Conservation (phyloP, 345 rosid genomes). For the Euclidium syriacum region DNA sequence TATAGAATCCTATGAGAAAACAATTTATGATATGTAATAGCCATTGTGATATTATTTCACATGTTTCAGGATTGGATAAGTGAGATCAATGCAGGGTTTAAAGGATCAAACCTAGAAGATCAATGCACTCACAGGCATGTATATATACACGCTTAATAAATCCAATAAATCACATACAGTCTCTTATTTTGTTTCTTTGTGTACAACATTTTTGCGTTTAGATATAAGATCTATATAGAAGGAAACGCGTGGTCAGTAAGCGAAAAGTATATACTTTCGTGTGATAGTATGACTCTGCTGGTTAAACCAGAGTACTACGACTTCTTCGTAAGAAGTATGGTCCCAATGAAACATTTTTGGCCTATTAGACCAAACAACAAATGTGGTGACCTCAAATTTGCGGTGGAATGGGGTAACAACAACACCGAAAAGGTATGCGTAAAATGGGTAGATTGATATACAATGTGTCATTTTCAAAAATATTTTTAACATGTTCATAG, state of each 20-base stretch:
- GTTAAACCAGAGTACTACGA: constrained; percentile 42
- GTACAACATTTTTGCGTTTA: neutral
- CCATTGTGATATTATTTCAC: neutral
- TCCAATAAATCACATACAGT: neutral
- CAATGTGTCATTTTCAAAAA: too few species aligned
- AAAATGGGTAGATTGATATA: too few species aligned
- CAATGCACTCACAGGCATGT: constrained; percentile 55
- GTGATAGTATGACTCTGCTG: constrained; percentile 41
- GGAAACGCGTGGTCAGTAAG: constrained; percentile 55
- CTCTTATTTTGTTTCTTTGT: neutral
- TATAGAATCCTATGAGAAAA: neutral
- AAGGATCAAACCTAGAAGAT: constrained; percentile 39
- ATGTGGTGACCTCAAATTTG: constrained; percentile 26
- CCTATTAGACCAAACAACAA: constrained; percentile 34
- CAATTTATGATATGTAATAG: neutral
- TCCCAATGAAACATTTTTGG: constrained; percentile 49
- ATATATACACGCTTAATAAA: neutral
- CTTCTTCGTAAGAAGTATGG: constrained; percentile 42
- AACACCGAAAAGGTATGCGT: constrained; percentile 17
- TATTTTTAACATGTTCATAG: too few species aligned
- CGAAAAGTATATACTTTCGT: constrained; percentile 45
- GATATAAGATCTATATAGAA: constrained; percentile 56
- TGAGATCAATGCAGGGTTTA: constrained; percentile 37
- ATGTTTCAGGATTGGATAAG: constrained; percentile 37
- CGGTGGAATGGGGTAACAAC: constrained; percentile 34